Evolutionary conservation across 2,329 filamentous ascomycete genomes (phyloP).

Genomic region (Phoma sp.): DNA sequence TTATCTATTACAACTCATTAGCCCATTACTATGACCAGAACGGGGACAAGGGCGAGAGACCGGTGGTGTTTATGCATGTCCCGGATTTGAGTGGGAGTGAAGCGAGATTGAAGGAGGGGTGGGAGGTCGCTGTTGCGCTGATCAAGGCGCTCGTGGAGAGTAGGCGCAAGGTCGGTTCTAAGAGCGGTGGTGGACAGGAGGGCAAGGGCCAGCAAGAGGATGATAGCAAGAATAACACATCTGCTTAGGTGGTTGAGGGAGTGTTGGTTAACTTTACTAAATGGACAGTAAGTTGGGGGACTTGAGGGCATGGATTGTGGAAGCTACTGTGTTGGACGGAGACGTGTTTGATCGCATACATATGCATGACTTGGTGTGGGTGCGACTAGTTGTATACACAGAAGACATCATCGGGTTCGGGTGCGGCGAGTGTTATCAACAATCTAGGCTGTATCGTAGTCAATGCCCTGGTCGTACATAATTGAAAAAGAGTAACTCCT

Average conservation of each 20-base stretch:
- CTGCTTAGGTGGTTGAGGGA: background rate
- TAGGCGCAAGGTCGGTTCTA: constrained; percentile 28
- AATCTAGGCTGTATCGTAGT: background rate
- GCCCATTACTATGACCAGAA: constrained; percentile 36
- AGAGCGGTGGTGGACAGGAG: background rate
- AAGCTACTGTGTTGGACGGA: no score
- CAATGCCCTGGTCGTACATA: background rate
- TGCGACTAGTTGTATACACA: no score
- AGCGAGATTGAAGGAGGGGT: constrained; percentile 34
- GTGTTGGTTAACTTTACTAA: background rate
- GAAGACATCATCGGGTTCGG: no score
- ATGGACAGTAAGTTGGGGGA: no score
- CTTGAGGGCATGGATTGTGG: no score
- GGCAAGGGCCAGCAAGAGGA: constrained; percentile 1
- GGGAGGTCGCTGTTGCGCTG: constrained; percentile 40
- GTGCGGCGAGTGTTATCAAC: no score
- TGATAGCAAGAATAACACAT: constrained; percentile 5
- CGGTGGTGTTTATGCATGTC: constrained; percentile 47
- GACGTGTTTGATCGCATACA: no score
- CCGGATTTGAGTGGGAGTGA: constrained; percentile 42
- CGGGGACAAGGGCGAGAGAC: constrained; percentile 25
- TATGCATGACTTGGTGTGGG: no score
- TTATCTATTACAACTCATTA: constrained; percentile 47
- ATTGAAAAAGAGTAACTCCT: background rate
- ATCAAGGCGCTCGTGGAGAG: constrained; percentile 47